Evolutionary conservation across 2,329 filamentous ascomycete genomes (phyloP), one percentile per base, ranked within the genome.

Genomic region (Claviceps sp.): DNA sequence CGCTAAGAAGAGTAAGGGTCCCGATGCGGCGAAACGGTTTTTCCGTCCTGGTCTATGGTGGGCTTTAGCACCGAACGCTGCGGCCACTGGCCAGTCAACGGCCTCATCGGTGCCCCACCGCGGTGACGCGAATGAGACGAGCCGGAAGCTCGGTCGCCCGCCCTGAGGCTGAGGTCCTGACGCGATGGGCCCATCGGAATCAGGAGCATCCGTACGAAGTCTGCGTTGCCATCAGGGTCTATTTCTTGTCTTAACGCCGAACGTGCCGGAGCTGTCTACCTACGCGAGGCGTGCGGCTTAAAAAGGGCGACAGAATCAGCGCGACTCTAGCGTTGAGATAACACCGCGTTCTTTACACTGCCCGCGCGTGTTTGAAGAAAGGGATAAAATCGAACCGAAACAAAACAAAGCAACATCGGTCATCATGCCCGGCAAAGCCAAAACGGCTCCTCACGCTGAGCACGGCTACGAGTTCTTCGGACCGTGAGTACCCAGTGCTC

Each of bases 391-490:
- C 29, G 29, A 34, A 34, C 4, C 8, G 40, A 23, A 43, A 26
- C 2, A 16, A 26, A 26, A 26, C 8, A 44, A n/a, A 22, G 14
- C 17, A 20, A 20, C 8, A 14, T 44, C 5, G 47, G 38, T 54
- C 58, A 23, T n/a, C 16, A 70, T 71, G 68, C 59, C 63, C 5
- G 50, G 55, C 49, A 64, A 64, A 49, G 43, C 60, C 13, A 67
- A 65, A 51, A 40, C 50, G 23, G 43, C 53, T 11, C 56, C 58
- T 42, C 51, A 55, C 50, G 60, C 63, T 54, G 56, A 61, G 47
- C 73, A 73, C 53, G 71, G 70, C 55, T 78, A 77, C 58, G 73
- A 77, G 54, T 77, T 78, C 59, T 67, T 70, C 50, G 75, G 75
- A 54, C 74, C 75, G 75, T 76, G 64, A 61, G 71, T 66, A 14